phyloP scores from a whole-genome alignment of 1,284 basidiomycete genomes.

The Tausonia pullulans region DNA sequence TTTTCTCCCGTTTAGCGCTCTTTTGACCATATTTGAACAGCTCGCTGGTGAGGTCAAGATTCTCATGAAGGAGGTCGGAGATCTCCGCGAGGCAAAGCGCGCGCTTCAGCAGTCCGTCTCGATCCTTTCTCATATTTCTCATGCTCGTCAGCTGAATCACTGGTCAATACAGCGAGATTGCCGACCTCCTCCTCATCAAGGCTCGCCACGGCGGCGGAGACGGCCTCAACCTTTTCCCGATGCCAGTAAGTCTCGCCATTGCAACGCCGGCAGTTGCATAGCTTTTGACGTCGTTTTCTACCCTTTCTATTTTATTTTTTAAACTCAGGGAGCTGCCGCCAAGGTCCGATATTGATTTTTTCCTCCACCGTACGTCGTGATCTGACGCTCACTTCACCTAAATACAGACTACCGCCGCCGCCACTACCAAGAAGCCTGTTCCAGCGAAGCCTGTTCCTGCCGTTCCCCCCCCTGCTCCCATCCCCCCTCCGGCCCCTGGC shows the following conservation, averaged over 20 bases:
- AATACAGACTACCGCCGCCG: neutral
- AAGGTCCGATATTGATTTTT: too few relatives aligned
- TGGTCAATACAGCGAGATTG: neutral
- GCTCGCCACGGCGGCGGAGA: slow-evolving; percentile 11
- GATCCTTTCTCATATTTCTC: neutral
- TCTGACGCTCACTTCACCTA: neutral
- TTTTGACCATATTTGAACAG: neutral
- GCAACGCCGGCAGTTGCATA: neutral
- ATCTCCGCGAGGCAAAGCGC: slow-evolving; percentile 11
- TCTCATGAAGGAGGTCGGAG: slow-evolving; percentile 14
- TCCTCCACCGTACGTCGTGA: neutral
- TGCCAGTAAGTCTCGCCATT: slow-evolving; percentile 4
- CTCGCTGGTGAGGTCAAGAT: slow-evolving; percentile 13
- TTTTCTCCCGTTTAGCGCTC: neutral
- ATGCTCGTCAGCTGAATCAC: neutral
- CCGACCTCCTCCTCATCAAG: slow-evolving; percentile 11
- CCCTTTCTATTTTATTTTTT: neutral
- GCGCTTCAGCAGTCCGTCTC: slow-evolving; percentile 2
- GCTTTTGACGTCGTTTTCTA: neutral
- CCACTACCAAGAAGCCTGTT: neutral
- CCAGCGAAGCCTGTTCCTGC: neutral
- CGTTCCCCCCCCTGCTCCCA: too few relatives aligned
- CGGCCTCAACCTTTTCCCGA: slow-evolving; percentile 9
- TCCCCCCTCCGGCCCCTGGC: too few relatives aligned
- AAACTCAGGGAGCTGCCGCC: too few relatives aligned